phyloP scores from a whole-genome alignment of 2,329 filamentous ascomycete species.

The Meredithiella fracta region DNA sequence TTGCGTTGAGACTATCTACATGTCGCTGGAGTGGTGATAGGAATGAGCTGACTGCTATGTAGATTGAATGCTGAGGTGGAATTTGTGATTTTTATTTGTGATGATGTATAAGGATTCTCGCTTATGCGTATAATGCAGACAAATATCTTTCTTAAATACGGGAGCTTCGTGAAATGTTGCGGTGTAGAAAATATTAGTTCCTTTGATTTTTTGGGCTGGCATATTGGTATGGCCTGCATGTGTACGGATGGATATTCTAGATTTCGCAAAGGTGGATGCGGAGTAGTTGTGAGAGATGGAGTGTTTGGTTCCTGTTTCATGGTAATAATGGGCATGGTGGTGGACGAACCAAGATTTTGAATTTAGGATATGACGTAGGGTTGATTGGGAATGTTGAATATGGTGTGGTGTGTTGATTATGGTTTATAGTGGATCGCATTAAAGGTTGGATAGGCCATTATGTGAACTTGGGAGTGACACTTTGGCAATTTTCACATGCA shows the following conservation, averaged over 20 bases:
- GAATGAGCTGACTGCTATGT: too few species aligned
- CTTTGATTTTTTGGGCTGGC: background rate
- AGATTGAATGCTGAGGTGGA: background rate
- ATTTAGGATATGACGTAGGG: background rate
- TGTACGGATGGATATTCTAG: background rate
- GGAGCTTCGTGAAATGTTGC: background rate
- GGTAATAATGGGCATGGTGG: too few species aligned
- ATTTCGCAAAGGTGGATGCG: background rate
- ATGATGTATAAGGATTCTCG: conserved; percentile 4
- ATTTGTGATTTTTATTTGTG: background rate
- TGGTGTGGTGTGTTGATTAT: too few species aligned
- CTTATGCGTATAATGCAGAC: background rate
- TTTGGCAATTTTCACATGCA: too few species aligned
- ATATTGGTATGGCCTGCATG: background rate
- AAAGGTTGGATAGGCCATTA: too few species aligned
- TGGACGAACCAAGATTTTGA: background rate
- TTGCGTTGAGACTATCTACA: background rate
- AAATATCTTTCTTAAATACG: background rate
- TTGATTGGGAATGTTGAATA: too few species aligned
- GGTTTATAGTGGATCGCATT: too few species aligned
- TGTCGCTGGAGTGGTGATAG: too few species aligned
- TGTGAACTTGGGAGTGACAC: too few species aligned
- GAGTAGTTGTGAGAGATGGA: background rate
- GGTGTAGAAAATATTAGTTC: background rate
- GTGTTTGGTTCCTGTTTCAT: background rate